A percentile compares a stretch with the other conserved stretches of the same genome.
These are phyloP conservation scores for Nothomitra cinnamomea DNA, from an alignment of 2,329 filamentous ascomycete species.

Conservation along the genomic window DNA sequence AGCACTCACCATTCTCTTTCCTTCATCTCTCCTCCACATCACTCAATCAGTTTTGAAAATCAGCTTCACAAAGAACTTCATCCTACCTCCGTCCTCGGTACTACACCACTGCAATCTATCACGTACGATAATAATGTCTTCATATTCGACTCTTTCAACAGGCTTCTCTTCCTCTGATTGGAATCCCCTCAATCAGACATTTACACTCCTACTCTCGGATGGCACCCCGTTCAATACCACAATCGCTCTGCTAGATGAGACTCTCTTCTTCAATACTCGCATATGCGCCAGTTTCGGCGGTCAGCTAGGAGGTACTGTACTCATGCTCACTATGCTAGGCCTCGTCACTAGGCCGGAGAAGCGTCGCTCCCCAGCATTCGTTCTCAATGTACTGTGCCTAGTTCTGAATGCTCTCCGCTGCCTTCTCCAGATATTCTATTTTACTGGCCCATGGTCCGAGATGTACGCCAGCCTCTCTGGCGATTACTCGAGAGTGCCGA, in stretches of 20 bases:
- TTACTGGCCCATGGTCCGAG: conserved; percentile 41
- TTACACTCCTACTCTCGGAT: conserved; percentile 30
- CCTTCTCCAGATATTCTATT: conserved; percentile 39
- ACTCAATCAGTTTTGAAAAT: too few relatives aligned
- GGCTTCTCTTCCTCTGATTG: not conserved
- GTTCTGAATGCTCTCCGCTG: conserved; percentile 42
- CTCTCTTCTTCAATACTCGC: conserved; percentile 29
- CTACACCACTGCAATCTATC: too few relatives aligned
- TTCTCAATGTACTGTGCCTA: conserved; percentile 47
- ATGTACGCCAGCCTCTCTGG: conserved; percentile 41
- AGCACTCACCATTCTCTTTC: too few relatives aligned
- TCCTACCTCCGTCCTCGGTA: too few relatives aligned
- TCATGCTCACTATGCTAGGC: conserved; percentile 48
- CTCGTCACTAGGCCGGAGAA: conserved; percentile 50
- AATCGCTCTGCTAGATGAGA: conserved; percentile 27
- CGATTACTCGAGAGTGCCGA: conserved; percentile 35
- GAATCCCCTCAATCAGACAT: conserved; percentile 33
- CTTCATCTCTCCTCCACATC: too few relatives aligned
- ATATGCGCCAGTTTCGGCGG: conserved; percentile 47
- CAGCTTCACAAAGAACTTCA: too few relatives aligned
- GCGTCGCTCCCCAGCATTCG: conserved; percentile 43
- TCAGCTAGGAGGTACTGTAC: conserved; percentile 50
- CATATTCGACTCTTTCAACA: not conserved
- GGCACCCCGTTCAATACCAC: conserved; percentile 25
- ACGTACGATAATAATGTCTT: not conserved